phyloP scores from a whole-genome alignment of 2,329 filamentous ascomycete genomes.

The Davidsoniella neocaledoniae region DNA sequence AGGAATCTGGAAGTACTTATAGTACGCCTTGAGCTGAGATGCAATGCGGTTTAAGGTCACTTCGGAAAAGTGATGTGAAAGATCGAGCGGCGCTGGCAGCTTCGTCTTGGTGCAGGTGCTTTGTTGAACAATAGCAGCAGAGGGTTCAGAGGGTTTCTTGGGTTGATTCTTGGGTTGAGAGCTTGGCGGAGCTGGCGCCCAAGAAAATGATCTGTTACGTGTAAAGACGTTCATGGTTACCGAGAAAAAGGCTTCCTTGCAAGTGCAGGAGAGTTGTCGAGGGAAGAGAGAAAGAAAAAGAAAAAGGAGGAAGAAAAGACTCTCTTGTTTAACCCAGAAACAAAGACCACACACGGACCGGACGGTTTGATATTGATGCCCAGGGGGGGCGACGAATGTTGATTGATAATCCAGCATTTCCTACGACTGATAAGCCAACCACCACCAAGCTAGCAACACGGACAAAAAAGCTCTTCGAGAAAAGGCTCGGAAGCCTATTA shows the following conservation, averaged over 20 bases:
- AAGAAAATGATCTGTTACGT: background rate
- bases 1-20: slow-evolving; percentile 61
- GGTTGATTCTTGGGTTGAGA: too few species aligned
- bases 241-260: too few species aligned
- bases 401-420: slow-evolving; percentile 11
- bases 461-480: too few species aligned
- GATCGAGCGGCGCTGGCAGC: slow-evolving; percentile 40
- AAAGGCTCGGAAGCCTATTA: too few species aligned
- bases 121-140: background rate
- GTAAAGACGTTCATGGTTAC: background rate
- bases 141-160: too few species aligned
- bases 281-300: background rate
- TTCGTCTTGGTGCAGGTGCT: background rate
- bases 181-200: too few species aligned
- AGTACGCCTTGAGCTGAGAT: slow-evolving; percentile 63
- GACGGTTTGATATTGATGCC: background rate
- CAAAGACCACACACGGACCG: background rate
- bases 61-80: slow-evolving; percentile 64
- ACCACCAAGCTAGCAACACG: background rate
- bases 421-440: background rate
- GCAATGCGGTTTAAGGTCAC: slow-evolving; percentile 46
- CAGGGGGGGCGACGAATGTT: background rate
- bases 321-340: background rate
- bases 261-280: background rate
- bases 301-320: background rate